Percentiles rank a stretch among this genome's conserved stretches.
Evolutionary conservation across 495 filamentous ascomycete species (phyloP).

Genomic region (Mytilinidion resinicola): DNA sequence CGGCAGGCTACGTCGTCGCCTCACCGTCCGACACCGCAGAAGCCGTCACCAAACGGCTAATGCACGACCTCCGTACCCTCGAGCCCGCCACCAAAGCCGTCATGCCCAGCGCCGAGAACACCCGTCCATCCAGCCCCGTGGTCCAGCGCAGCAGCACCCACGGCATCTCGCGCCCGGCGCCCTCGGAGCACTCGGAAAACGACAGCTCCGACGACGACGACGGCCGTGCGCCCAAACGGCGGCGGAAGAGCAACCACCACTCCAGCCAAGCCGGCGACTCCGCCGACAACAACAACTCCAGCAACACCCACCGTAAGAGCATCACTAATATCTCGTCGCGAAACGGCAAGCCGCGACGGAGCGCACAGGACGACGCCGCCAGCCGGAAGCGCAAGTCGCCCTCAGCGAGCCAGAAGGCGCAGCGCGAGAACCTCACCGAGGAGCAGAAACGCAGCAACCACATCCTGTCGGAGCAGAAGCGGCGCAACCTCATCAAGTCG

Average conservation of each 20-base stretch:
- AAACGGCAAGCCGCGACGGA: conserved; percentile 1
- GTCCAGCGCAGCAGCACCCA: conserved; percentile 3
- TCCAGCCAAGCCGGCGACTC: background rate
- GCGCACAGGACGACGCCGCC: conserved; percentile 10
- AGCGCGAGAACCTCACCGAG: conserved; percentile 72
- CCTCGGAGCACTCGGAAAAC: conserved; percentile 20
- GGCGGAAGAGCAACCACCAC: conserved; percentile 17
- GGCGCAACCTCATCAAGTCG: conserved; percentile 68
- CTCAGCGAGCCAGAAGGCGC: conserved; percentile 39
- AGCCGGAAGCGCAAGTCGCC: conserved; percentile 12
- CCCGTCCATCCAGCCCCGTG: conserved; percentile 53
- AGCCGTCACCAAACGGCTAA: conserved; percentile 7
- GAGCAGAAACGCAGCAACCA: conserved; percentile 84
- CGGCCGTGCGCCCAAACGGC: conserved; percentile 29
- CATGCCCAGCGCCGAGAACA: conserved; percentile 46
- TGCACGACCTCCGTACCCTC: conserved; percentile 7
- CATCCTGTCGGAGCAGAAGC: conserved; percentile 82
- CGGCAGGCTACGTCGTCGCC: conserved; percentile 3
- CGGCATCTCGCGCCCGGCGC: conserved; percentile 35
- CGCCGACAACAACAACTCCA: background rate
- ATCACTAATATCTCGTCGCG: background rate
- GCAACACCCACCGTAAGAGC: conserved; percentile 26
- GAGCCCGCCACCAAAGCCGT: background rate
- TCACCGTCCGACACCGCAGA: conserved; percentile 13
- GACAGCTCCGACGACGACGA: conserved; percentile 30